Conservation (phyloP, 1,284 basidiomycete genomes). For the Tremellales sp. region DNA sequence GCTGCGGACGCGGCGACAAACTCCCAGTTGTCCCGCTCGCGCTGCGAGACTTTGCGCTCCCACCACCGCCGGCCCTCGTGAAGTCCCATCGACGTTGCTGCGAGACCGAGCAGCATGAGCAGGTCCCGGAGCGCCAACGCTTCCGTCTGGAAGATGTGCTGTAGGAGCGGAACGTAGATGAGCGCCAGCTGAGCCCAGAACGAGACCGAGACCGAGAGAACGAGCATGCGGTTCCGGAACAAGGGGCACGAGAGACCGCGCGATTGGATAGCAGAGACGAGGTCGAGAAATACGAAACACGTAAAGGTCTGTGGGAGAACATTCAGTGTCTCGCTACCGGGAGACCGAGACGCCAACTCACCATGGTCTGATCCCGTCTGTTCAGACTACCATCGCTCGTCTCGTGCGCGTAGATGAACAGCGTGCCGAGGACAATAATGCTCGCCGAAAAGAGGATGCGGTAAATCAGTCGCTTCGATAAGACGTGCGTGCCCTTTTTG, state of each 20-base stretch:
- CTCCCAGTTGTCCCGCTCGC: too few species aligned
- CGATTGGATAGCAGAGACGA: constrained; percentile 91
- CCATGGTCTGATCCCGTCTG: constrained; percentile 89
- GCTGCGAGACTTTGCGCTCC: constrained; percentile 56
- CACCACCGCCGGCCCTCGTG: constrained; percentile 79
- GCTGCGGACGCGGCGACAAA: not conserved
- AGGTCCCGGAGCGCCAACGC: constrained; percentile 69
- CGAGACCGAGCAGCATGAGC: constrained; percentile 66
- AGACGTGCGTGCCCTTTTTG: constrained; percentile 81
- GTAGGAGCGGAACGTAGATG: constrained; percentile 86
- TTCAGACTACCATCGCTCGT: constrained; percentile 76
- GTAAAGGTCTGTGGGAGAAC: constrained; percentile 73
- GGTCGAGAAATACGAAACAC: constrained; percentile 92
- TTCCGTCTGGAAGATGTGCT: constrained; percentile 89
- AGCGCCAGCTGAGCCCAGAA: constrained; percentile 77
- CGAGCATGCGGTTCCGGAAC: constrained; percentile 80
- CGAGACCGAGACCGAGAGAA: constrained; percentile 79
- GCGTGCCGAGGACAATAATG: constrained; percentile 82
- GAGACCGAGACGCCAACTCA: constrained; percentile 47
- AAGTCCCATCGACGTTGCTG: constrained; percentile 61
- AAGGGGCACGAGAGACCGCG: constrained; percentile 78
- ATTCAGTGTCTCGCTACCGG: not conserved
- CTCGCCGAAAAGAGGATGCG: constrained; percentile 86
- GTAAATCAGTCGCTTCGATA: constrained; percentile 66
- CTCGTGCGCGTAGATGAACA: constrained; percentile 82